These are phyloP conservation scores for Penicillium fimorum DNA, from an alignment of 495 filamentous ascomycete species.

Conservation along the genomic window DNA sequence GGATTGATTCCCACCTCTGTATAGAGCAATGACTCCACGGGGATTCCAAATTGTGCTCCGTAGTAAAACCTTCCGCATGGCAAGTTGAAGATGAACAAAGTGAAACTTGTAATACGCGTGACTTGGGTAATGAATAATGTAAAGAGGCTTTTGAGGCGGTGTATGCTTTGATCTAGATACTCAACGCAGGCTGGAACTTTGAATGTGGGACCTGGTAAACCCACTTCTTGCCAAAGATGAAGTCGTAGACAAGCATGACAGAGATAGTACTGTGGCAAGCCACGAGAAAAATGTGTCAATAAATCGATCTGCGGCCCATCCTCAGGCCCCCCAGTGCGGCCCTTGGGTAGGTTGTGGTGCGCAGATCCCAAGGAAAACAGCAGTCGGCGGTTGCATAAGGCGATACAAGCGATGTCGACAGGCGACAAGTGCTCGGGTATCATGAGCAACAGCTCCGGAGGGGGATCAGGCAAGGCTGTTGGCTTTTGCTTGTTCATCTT, in stretches of 20 bases:
- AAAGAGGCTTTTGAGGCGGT: not conserved
- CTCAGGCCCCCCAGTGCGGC: no score
- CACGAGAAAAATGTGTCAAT: no score
- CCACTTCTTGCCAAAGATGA: not conserved
- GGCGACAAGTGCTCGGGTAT: no score
- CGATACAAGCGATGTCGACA: no score
- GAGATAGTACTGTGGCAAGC: no score
- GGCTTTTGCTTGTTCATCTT: no score
- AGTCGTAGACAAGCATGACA: conserved; percentile 3
- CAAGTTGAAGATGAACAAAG: conserved; percentile 7
- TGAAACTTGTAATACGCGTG: not conserved
- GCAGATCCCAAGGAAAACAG: no score
- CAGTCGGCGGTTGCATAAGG: no score
- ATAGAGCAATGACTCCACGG: conserved; percentile 2
- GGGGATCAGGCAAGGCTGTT: no score
- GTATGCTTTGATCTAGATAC: not conserved
- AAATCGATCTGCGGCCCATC: no score
- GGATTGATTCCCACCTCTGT: not conserved
- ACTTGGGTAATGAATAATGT: not conserved
- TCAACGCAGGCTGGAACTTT: not conserved
- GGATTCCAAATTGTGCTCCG: conserved; percentile 3
- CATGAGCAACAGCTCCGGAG: no score
- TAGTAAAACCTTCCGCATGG: conserved; percentile 7
- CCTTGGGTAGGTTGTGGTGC: no score
- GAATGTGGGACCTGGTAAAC: not conserved